Percentiles rank a stretch among this genome's conserved stretches.
Conservation (phyloP, 2,329 filamentous ascomycete species). For the Diaporthe nobilis region DNA sequence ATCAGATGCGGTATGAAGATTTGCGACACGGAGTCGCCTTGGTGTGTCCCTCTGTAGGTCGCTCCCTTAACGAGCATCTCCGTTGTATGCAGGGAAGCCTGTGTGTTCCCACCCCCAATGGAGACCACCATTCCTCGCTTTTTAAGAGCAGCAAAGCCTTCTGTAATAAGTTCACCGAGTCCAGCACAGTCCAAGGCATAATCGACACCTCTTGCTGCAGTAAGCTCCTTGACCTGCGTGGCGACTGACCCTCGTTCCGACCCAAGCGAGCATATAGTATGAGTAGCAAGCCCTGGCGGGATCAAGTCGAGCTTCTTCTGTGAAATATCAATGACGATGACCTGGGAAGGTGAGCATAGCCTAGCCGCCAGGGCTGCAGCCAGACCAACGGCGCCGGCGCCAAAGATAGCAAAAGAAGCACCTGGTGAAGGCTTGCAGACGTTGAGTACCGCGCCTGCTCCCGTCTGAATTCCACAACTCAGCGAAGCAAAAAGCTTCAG, state of each 20-base stretch:
- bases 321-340: constrained; percentile 35
- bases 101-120: constrained; percentile 12
- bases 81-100: not conserved
- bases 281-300: constrained; percentile 21
- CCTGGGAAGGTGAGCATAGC: constrained; percentile 11
- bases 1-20: constrained; percentile 36
- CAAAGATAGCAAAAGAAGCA: constrained; percentile 32
- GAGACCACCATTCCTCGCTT: constrained; percentile 33
- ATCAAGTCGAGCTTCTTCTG: constrained; percentile 37
- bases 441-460: constrained; percentile 34
- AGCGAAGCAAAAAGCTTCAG: constrained; percentile 35
- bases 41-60: constrained; percentile 37
- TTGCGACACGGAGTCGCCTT: constrained; percentile 34
- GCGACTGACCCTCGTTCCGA: constrained; percentile 22
- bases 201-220: constrained; percentile 17
- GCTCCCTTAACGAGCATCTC: constrained; percentile 31
- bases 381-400: constrained; percentile 37
- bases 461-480: constrained; percentile 37
- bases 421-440: constrained; percentile 36
- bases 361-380: constrained; percentile 36
- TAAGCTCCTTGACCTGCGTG: not conserved
- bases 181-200: constrained; percentile 38
- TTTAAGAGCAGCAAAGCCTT: constrained; percentile 21
- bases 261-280: constrained; percentile 17
- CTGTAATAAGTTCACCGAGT: constrained; percentile 24